Conservation (phyloP, 2,329 filamentous ascomycete genomes). For the Fusarium nematophilum region DNA sequence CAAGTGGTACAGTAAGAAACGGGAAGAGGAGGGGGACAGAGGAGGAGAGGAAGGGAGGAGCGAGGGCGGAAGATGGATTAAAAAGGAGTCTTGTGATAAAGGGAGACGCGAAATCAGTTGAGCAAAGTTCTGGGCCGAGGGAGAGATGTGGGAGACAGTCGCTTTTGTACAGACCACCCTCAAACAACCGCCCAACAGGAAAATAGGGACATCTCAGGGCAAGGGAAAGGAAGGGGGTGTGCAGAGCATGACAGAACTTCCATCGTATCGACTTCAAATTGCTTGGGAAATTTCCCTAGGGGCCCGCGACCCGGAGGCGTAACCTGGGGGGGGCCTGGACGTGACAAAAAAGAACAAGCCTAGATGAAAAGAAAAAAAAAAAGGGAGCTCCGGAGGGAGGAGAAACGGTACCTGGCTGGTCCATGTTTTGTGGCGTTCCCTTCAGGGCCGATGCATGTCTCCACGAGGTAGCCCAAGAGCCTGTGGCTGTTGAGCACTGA, state of each 20-base stretch:
- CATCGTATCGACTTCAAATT: conserved; percentile 36
- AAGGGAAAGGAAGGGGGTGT: conserved; percentile 17
- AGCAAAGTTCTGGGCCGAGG: conserved; percentile 31
- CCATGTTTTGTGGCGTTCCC: conserved; percentile 37
- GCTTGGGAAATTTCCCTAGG: conserved; percentile 30
- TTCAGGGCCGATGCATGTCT: conserved; percentile 36
- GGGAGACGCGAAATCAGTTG: conserved; percentile 28
- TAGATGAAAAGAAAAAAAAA: conserved; percentile 24
- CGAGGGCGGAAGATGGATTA: conserved; percentile 18
- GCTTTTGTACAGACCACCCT: conserved; percentile 40
- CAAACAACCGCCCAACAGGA: conserved; percentile 16
- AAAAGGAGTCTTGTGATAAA: conserved; percentile 28
- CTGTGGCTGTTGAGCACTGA: conserved; percentile 30
- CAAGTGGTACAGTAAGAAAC: conserved; percentile 5
- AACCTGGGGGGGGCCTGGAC: conserved; percentile 5
- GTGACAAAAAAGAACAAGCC: conserved; percentile 35
- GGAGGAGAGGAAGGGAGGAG: neutral
- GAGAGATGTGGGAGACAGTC: conserved; percentile 36
- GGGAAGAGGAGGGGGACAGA: conserved; percentile 1
- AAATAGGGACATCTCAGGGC: conserved; percentile 25
- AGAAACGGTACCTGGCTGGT: conserved; percentile 33
- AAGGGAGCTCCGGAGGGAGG: conserved; percentile 25
- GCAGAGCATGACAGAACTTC: conserved; percentile 18
- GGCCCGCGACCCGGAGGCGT: conserved; percentile 22
- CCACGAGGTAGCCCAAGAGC: conserved; percentile 35